Evolutionary conservation across 441 rosid species (phyloP), one percentile per base, ranked within the genome.

Genomic region (Macaranga tanarius): DNA sequence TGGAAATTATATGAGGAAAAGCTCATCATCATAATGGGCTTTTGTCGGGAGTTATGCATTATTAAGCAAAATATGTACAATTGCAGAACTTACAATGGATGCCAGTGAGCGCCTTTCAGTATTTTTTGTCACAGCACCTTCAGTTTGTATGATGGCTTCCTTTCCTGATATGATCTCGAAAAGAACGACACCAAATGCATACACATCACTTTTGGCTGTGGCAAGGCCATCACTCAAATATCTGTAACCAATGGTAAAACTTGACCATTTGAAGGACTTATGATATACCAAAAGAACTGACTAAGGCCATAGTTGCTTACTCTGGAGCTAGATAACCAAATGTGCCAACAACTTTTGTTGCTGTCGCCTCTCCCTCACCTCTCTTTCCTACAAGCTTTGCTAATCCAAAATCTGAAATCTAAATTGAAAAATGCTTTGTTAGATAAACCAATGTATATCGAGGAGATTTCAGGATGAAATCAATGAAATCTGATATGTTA

Each of bases 381-480:
- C 88, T 81, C 79, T 82, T 88, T 66, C 89, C 93, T 65, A 95
- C 90, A 62, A 95, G 98, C 77, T 95, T 95, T 20, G 97, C 92
- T 77, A 92, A 86, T 65, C 99, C 96, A 75, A 95, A 95, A 84
- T 95, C 99, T 38, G 99, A 95, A 76, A 95, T 95, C 99, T 95
- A 82, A 60, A 70, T 7, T 13, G 38, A 15, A 52, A 58, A n/a
- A 47, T 10, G 47, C 13, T 17, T 16, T 10, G 17, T 60, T 66
- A 52, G 74, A 34, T 47, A 17, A 62, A 63, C 4, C 62, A 13
- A 61, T 23, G n/a, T 57, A 62, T 42, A 44, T 38, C 38, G 26
- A 38, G 40, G 26, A 38, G 40, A 31, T 23, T 19, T 54, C 28
- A 75, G 56, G 13, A n/a, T 12, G 71, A 70, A 62, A 59, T 17